Conservation (phyloP, 176 grass and related monocot genomes). For the Metroxylon sagu region DNA sequence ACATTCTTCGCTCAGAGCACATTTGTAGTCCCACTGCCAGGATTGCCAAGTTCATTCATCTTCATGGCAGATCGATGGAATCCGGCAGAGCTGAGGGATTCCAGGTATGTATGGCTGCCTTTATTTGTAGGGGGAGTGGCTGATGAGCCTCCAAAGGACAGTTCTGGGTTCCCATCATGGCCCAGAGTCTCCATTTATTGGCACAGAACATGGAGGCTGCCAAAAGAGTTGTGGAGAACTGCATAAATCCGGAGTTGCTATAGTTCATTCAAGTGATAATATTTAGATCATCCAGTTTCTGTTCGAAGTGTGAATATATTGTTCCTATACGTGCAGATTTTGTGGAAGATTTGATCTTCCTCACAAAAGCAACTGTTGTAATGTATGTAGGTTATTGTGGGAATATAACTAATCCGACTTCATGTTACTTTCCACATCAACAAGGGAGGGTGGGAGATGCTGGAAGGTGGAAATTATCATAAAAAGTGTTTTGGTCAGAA, state of each 20-base stretch:
- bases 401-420: no score
- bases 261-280: no score
- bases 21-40: slow-evolving; percentile 64
- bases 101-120: slow-evolving; percentile 84
- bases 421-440: no score
- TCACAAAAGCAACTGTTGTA: no score
- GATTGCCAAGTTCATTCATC: slow-evolving; percentile 64
- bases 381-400: no score
- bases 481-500: no score
- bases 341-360: no score
- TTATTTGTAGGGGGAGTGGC: slow-evolving; percentile 60
- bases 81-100: slow-evolving; percentile 67
- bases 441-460: no score
- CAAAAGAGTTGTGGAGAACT: slow-evolving; percentile 44
- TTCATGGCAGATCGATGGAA: slow-evolving; percentile 99
- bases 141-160: slow-evolving; percentile 78
- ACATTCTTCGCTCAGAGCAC: slow-evolving; percentile 96
- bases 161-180: slow-evolving; percentile 93
- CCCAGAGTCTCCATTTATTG: slow-evolving; percentile 87
- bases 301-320: no score
- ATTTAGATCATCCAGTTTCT: no score
- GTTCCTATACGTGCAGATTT: no score
- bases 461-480: no score
- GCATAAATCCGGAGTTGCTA: slow-evolving; percentile 17
- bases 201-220: slow-evolving; percentile 75